Evolutionary conservation across 2,329 filamentous ascomycete species (phyloP), one percentile per base, ranked within the genome.

Genomic region (Microascus cirrosus): DNA sequence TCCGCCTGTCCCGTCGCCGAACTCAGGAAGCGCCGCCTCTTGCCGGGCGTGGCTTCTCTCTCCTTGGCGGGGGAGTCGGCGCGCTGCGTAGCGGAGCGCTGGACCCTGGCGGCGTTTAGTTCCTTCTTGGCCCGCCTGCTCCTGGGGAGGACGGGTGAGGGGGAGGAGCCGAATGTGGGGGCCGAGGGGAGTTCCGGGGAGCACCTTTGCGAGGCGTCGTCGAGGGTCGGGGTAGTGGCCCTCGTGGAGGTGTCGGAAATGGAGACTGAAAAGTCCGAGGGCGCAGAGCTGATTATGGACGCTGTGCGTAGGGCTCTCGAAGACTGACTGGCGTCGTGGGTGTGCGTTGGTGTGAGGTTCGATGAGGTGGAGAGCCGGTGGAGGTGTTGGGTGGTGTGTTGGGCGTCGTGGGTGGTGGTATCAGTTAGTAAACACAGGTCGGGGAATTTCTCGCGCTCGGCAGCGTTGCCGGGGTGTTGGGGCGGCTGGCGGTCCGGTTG

Each of bases 41-140:
- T 69, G 48, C 58, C 36, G 10, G n/a, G 32, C 36, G 32, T 36
- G 52, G 57, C 53, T 64, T 50, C 45, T 20, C n/a, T 22, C 45
- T 50, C 22, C 7, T 12, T 50, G 67, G 61, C 60, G 65, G 66
- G 56, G 61, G 60, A 57, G 59, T 62, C 62, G 62, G 68, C 61
- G 60, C 69, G 71, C 65, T 69, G 69, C 62, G 69, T 73, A 63
- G 65, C 70, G 58, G 75, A 74, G 60, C 75, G 75, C 69, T 75
- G 73, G 60, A 74, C 65, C 60, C 77, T 73, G 62, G 73, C 74
- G 63, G 76, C 76, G 69, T 80, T 75, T 69, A 79, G 69, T 61
- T 75, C 73, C 67, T 76, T 71, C 64, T 76, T 75, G 72, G 77
- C 70, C 61, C 73, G 71, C 63, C 74, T 68, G 65, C 64, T 74